Percentiles rank a stretch among this genome's conserved stretches.
Conservation (phyloP, 2,329 filamentous ascomycete genomes). For the Pezicula carpinea region DNA sequence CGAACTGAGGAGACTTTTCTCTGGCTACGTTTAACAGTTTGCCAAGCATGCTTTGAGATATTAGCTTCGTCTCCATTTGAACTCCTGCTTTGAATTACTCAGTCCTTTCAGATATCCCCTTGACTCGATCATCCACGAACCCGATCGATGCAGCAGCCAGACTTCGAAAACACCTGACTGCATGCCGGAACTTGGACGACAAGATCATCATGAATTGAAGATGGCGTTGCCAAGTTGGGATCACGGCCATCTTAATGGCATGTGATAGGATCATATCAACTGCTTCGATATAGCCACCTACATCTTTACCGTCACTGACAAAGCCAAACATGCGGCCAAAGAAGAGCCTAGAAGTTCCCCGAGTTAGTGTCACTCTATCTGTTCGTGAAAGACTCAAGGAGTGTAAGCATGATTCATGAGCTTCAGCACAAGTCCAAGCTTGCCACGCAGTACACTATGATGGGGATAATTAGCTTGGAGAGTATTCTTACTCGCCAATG, state of each 20-base stretch:
- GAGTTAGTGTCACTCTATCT: no score
- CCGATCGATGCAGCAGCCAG: background rate
- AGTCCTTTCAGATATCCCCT: background rate
- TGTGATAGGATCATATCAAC: slow-evolving; percentile 49
- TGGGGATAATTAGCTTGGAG: no score
- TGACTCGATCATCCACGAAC: background rate
- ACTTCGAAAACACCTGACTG: background rate
- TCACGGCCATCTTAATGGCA: background rate
- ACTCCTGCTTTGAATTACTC: background rate
- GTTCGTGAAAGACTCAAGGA: no score
- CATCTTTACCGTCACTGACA: slow-evolving; percentile 64
- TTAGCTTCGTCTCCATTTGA: no score
- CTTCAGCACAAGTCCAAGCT: no score
- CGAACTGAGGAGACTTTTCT: background rate
- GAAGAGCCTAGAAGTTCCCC: no score
- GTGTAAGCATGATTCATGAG: no score
- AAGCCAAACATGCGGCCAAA: slow-evolving; percentile 71
- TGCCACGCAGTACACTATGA: no score
- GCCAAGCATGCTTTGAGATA: background rate
- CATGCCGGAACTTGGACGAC: background rate
- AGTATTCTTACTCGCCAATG: no score
- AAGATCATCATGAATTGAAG: background rate
- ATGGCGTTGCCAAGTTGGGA: background rate
- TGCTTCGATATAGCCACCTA: slow-evolving; percentile 64
- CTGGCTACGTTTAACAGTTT: background rate